A percentile compares a stretch with the other conserved stretches of the same genome.
Conservation (phyloP, 2,329 filamentous ascomycete genomes). For the Gyromitra esculenta region DNA sequence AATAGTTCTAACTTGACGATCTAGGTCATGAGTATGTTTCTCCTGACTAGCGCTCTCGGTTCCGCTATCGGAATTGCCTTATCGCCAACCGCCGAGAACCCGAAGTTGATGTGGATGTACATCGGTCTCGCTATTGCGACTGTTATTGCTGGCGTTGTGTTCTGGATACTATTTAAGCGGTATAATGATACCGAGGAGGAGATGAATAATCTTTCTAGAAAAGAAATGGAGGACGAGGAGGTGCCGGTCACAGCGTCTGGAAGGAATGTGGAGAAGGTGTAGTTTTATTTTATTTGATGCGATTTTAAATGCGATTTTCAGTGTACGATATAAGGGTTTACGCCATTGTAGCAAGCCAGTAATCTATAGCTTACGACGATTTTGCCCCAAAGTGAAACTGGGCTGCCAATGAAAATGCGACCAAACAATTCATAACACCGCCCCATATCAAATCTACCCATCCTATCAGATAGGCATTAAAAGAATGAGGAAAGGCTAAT, state of each 20-base stretch:
- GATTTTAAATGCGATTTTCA: neutral
- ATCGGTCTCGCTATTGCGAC: constrained; percentile 66
- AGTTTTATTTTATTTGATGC: neutral
- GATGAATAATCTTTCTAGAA: constrained; percentile 58
- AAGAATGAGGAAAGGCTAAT: no score
- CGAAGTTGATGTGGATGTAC: constrained; percentile 74
- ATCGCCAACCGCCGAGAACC: constrained; percentile 70
- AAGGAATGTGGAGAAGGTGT: neutral
- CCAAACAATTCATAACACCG: no score
- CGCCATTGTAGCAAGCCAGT: neutral
- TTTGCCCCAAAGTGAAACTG: neutral
- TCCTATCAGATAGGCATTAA: no score
- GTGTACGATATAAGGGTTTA: neutral
- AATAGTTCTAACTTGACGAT: neutral
- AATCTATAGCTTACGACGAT: neutral
- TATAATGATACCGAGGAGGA: constrained; percentile 65
- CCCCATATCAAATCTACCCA: no score
- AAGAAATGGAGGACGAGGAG: constrained; percentile 6
- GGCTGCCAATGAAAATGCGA: no score
- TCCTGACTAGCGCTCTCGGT: constrained; percentile 70
- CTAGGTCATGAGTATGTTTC: constrained; percentile 66
- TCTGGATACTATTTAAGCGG: constrained; percentile 66
- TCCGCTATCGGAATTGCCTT: constrained; percentile 71
- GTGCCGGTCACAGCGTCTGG: constrained; percentile 6
- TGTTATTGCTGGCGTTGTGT: constrained; percentile 65